These are phyloP conservation scores for Epicoccum nigrum DNA, from an alignment of 2,329 filamentous ascomycete species.

Conservation along the genomic window DNA sequence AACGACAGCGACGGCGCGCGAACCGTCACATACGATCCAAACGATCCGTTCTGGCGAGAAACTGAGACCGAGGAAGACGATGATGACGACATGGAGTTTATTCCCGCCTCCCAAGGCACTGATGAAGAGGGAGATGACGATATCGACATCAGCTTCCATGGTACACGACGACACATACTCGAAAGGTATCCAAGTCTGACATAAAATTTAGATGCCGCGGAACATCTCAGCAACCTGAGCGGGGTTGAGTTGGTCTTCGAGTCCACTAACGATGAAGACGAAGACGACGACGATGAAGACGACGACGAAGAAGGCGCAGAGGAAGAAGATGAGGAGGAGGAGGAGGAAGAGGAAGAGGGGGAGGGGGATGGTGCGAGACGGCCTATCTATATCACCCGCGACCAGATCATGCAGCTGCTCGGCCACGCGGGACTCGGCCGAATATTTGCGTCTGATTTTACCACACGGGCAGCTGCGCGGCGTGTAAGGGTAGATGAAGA, in stretches of 20 bases:
- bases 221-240: slow-evolving; percentile 50
- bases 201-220: slow-evolving; percentile 43
- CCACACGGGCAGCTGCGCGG: slow-evolving; percentile 22
- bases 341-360: slow-evolving; percentile 34
- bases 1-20: slow-evolving; percentile 34
- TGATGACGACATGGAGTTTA: slow-evolving; percentile 61
- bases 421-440: slow-evolving; percentile 59
- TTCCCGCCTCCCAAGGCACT: slow-evolving; percentile 51
- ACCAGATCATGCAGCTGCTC: slow-evolving; percentile 62
- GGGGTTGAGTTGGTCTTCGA: slow-evolving; percentile 52
- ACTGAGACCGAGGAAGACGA: slow-evolving; percentile 48
- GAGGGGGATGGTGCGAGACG: slow-evolving; percentile 32
- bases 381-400: slow-evolving; percentile 51
- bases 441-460: slow-evolving; percentile 52
- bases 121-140: slow-evolving; percentile 50
- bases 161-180: slow-evolving; percentile 20
- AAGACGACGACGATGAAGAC: slow-evolving; percentile 45
- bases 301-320: slow-evolving; percentile 45
- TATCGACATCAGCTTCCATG: slow-evolving; percentile 45
- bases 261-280: slow-evolving; percentile 49
- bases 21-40: slow-evolving; percentile 41
- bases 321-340: slow-evolving; percentile 40
- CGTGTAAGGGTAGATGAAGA: slow-evolving; percentile 31
- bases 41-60: slow-evolving; percentile 43
- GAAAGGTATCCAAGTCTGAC: not conserved